Base-by-base conservation (phyloP, 2,329 filamentous ascomycete genomes). In the Fusarium sp. region DNA sequence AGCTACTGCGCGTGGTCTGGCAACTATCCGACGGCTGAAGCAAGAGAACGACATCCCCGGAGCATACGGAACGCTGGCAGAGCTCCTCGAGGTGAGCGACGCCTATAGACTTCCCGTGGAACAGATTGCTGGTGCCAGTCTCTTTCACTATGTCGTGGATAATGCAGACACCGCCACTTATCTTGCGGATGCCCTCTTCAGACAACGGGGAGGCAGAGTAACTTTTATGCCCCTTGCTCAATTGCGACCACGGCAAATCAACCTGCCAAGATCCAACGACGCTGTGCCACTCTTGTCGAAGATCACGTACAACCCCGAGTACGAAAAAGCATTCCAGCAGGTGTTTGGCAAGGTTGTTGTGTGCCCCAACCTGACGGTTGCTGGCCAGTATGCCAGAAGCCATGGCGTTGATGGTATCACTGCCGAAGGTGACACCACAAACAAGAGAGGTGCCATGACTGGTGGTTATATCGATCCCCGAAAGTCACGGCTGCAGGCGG, bases 121-220 rank as follows among this genome's bases (percentile, higher is more conserved):
- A 83, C 94, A 97, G 76, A 96, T 95, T 60, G 96, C 96, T 3
- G 96, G 96, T 20, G 92, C 92, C 72, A 97, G 94, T 80, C 87
- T 99, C 10, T 99, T 99, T 84, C 94, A 99, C 82, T 98, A 98
- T 75, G 92, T 99, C 12, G 96, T 98, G 49, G 96, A 99, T 81
- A 96, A 93, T 58, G 94, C 97, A 69, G 91, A 93, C 44, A 98
- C 95, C 0, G 95, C 95, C 1, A 94, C 94, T 1, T 90, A 91
- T 75, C 89, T 98, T 36, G 91, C 96, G 49, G 93, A 96, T 74
- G 89, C 91, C 16, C 86, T 99, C 31, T 93, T 95, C 80, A 92
- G 91, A 73, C 91, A 94, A 75, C 93, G 91, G 69, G 92, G 93
- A 17, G 96, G 96, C 14, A 91, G 96, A 79, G 89, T 99, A 20